phyloP scores from a whole-genome alignment of 176 grass and related monocot genomes.

The Ensete ventricosum region DNA sequence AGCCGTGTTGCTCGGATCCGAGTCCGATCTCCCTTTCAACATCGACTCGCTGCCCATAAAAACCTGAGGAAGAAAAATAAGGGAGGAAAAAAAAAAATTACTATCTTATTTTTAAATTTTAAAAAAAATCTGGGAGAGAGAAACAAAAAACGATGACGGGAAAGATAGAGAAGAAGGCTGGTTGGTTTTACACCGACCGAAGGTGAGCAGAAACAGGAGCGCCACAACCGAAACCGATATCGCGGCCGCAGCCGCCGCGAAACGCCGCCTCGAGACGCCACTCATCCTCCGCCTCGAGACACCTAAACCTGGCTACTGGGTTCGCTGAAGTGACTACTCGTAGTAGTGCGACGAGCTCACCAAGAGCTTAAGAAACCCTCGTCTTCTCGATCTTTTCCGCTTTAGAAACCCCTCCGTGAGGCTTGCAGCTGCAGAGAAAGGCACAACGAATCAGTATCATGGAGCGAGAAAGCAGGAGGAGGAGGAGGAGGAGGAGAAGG shows the following conservation, averaged over 20 bases:
- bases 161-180: background rate
- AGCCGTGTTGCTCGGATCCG: background rate
- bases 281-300: background rate
- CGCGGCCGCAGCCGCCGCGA: background rate
- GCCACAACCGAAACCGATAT: background rate
- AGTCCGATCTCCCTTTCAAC: background rate
- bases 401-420: background rate
- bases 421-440: background rate
- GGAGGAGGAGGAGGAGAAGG: background rate
- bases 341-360: background rate
- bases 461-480: background rate
- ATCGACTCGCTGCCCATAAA: background rate
- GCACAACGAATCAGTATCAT: background rate
- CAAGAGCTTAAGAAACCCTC: background rate
- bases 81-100: background rate
- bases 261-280: background rate
- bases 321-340: background rate
- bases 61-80: background rate
- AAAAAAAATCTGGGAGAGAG: background rate
- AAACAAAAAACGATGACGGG: background rate
- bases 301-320: background rate
- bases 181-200: background rate
- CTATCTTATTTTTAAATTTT: too few relatives aligned
- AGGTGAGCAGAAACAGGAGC: background rate
- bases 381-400: background rate